A percentile compares a stretch with the other conserved stretches of the same genome.
phyloP scores from a whole-genome alignment of 2,329 filamentous ascomycete species.

The Torrubiella hemipterigena region DNA sequence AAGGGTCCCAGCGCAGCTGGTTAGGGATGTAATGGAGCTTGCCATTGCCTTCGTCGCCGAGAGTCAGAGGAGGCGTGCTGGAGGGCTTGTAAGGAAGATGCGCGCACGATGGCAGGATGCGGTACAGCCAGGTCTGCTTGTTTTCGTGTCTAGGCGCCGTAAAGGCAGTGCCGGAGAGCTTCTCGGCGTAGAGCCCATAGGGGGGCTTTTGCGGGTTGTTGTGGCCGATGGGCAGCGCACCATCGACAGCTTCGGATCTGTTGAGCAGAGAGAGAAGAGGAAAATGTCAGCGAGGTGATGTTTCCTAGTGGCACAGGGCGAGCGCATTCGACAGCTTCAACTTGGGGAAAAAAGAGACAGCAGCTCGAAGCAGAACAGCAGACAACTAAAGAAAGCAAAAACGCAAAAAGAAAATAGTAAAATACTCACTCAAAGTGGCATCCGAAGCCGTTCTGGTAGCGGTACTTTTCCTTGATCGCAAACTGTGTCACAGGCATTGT shows the following conservation, averaged over 20 bases:
- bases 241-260: constrained; percentile 65
- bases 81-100: constrained; percentile 44
- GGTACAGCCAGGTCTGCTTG: constrained; percentile 62
- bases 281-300: neutral
- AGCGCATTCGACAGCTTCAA: too few relatives aligned
- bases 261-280: neutral
- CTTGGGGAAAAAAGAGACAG: too few relatives aligned
- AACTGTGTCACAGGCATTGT: constrained; percentile 40
- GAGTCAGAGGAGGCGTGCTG: constrained; percentile 14
- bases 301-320: neutral
- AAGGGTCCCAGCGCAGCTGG: constrained; percentile 68
- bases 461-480: constrained; percentile 45
- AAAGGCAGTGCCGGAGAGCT: constrained; percentile 61
- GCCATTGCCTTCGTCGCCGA: constrained; percentile 10
- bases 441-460: constrained; percentile 68
- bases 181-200: constrained; percentile 72
- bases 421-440: constrained; percentile 61
- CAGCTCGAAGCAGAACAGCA: too few relatives aligned
- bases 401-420: neutral
- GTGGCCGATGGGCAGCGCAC: constrained; percentile 59
- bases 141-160: constrained; percentile 58
- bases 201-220: constrained; percentile 77
- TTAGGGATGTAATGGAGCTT: constrained; percentile 67
- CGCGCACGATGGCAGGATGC: constrained; percentile 52
- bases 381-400: neutral